Conservation (phyloP, 1,284 basidiomycete species). For the Naganishia cerealis region DNA sequence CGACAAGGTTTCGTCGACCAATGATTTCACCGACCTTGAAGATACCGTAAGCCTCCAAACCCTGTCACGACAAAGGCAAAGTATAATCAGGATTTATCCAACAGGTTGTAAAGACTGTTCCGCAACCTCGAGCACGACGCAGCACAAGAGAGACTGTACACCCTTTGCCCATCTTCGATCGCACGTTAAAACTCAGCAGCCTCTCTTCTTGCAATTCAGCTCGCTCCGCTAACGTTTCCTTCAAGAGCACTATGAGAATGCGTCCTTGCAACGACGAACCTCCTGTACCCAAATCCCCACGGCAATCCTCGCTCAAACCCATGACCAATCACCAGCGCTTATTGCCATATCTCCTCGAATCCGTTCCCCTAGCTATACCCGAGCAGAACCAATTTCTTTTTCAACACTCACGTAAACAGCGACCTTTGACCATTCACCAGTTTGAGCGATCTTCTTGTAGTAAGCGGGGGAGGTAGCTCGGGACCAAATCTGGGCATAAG, state of each 20-base stretch:
- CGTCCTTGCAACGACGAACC: too few relatives aligned
- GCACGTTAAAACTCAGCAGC: too few relatives aligned
- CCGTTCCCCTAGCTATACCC: background rate
- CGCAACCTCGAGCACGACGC: too few relatives aligned
- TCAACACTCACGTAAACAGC: conserved; percentile 87
- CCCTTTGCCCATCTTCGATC: too few relatives aligned
- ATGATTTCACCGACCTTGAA: conserved; percentile 85
- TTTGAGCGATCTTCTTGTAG: conserved; percentile 68
- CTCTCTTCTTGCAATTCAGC: too few relatives aligned
- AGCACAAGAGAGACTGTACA: too few relatives aligned
- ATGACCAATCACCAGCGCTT: background rate
- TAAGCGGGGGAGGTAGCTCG: conserved; percentile 67
- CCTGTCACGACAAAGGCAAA: conserved; percentile 43
- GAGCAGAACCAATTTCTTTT: conserved; percentile 37
- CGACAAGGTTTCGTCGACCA: conserved; percentile 77
- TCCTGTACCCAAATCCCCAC: too few relatives aligned
- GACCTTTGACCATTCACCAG: conserved; percentile 75
- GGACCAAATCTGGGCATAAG: conserved; percentile 72
- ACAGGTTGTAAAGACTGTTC: background rate
- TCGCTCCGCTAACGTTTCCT: too few relatives aligned
- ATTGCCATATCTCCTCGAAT: background rate
- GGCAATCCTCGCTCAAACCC: too few relatives aligned
- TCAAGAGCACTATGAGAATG: too few relatives aligned
- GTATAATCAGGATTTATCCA: background rate
- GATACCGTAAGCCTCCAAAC: conserved; percentile 60